Base-by-base conservation (phyloP, 371 early-diverging fungal genomes). In the Smittium culicis region DNA sequence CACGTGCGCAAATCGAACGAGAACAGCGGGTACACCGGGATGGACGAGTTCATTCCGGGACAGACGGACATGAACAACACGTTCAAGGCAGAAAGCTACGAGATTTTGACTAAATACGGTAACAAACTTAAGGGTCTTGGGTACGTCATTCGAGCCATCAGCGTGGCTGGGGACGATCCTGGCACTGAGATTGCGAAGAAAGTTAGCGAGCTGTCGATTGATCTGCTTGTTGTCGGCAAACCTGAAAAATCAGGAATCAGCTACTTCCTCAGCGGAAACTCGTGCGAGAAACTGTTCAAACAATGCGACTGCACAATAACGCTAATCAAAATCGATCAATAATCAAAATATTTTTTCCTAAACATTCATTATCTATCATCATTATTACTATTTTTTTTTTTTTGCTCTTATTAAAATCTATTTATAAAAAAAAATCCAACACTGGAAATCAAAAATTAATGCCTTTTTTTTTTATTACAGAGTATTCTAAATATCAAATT, bases 101-200 rank as follows among this genome's bases (percentile, higher is more conserved):
- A 62, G 31, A 28, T 62, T n/a, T 34, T 62, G 2, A n/a, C 8
- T 16, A 17, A 2, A 17, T n/a, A 29, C n/a, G 63, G 63, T 16
- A n/a, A 62, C 29, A 27, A 8, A n/a, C 8, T 62, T 20, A 62
- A 62, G 31, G 11, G 34, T 29, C 16, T 16, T 8, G 63, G 63
- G 17, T 62, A 27, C 32, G 20, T 29, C 8, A 34, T 62, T n/a
- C 28, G 34, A 62, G 63, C 63, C 31, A 62, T 62, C 27, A 32
- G 32, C 8, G 20, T 62, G 5, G 34, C 63, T 30, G 63, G 63
- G 14, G 63, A 62, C 24, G n/a, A n/a, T n/a, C 63, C 63, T 8
- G 63, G 63, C 2, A 29, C 17, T 8, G 63, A 62, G 31, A 24
- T 62, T 24, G 63, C 34, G n/a, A 62, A n/a, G 24, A 62, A 62